Conservation (phyloP, 805 yeast genomes). For the Sugiyamaella americana region DNA sequence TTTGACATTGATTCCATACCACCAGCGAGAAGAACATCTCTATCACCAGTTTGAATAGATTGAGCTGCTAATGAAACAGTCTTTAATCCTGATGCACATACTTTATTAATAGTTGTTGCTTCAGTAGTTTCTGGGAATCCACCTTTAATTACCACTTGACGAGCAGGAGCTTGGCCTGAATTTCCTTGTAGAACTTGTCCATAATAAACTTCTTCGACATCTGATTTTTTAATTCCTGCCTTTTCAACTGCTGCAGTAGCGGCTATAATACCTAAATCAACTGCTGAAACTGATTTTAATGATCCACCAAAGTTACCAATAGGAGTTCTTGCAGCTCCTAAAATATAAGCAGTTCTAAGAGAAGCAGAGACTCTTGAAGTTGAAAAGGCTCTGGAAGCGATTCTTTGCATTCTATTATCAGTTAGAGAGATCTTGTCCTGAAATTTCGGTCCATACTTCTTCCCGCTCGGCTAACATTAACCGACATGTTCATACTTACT, state of each 20-base stretch:
- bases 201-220: constrained; percentile 80
- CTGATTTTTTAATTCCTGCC: constrained; percentile 68
- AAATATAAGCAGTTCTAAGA: constrained; percentile 58
- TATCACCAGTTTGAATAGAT: constrained; percentile 72
- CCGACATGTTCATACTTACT: too few relatives aligned
- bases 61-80: constrained; percentile 84
- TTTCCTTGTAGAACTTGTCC: constrained; percentile 91
- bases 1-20: constrained; percentile 97
- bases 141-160: constrained; percentile 87
- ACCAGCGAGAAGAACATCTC: constrained; percentile 86
- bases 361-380: constrained; percentile 4
- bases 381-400: constrained; percentile 1
- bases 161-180: constrained; percentile 94
- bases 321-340: constrained; percentile 87
- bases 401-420: not conserved
- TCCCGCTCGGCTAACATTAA: too few relatives aligned
- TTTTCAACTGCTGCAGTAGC: constrained; percentile 78
- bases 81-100: constrained; percentile 93
- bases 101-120: constrained; percentile 89
- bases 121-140: constrained; percentile 77
- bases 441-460: too few relatives aligned
- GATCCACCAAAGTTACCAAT: constrained; percentile 89
- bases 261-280: constrained; percentile 82
- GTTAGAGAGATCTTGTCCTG: not conserved
- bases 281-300: constrained; percentile 60